Evolutionary conservation across 2,329 filamentous ascomycete species (phyloP).

Genomic region (Hypoxylon sp.): DNA sequence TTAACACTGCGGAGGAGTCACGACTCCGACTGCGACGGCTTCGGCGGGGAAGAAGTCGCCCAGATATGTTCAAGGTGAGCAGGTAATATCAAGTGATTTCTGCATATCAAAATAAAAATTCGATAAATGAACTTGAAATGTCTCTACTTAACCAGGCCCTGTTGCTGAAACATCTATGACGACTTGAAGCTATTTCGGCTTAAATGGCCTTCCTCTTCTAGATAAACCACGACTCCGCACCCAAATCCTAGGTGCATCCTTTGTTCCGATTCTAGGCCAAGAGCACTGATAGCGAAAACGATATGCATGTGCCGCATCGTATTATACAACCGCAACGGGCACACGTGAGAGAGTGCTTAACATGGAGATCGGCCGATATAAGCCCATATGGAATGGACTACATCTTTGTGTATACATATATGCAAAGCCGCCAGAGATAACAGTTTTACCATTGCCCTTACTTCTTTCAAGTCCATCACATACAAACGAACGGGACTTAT

Average conservation of each 20-base stretch:
- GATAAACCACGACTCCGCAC: constrained; percentile 24
- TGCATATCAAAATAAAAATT: neutral
- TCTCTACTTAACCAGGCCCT: constrained; percentile 14
- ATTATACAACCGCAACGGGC: constrained; percentile 9
- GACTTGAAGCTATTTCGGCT: constrained; percentile 20
- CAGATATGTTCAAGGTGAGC: constrained; percentile 11
- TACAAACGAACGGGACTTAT: neutral
- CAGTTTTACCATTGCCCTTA: neutral
- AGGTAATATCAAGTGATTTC: neutral
- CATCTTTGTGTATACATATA: constrained; percentile 3
- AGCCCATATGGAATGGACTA: constrained; percentile 14
- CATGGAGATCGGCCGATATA: constrained; percentile 14
- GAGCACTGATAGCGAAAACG: constrained; percentile 21
- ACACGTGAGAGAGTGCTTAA: constrained; percentile 19
- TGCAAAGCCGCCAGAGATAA: constrained; percentile 19
- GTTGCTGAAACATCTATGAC: constrained; percentile 27
- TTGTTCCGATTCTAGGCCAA: constrained; percentile 27
- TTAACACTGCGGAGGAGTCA: constrained; percentile 36
- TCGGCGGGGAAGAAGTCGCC: constrained; percentile 7
- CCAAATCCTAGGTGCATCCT: constrained; percentile 21
- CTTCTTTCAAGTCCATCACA: neutral
- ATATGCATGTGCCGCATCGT: constrained; percentile 4
- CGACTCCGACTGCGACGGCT: constrained; percentile 24
- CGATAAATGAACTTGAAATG: constrained; percentile 7
- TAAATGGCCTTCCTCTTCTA: constrained; percentile 36